Percentiles rank a stretch among this genome's conserved stretches.
Conservation (phyloP, 495 filamentous ascomycete species). For the Astrothelium subdiscretum region DNA sequence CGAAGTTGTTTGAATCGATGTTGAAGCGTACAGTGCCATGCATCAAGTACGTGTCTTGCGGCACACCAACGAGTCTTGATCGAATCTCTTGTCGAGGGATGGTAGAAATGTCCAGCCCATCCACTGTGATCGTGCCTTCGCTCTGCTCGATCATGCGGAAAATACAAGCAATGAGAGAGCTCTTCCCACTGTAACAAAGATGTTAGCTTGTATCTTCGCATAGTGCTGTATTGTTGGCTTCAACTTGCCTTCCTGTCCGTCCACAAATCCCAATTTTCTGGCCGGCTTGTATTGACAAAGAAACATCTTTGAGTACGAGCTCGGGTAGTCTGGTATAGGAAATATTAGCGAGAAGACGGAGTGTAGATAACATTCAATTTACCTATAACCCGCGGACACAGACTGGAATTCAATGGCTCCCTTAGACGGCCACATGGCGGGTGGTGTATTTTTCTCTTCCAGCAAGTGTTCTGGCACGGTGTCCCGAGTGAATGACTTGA, state of each 20-base stretch:
- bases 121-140: slow-evolving; percentile 1
- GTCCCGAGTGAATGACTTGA: slow-evolving; percentile 42
- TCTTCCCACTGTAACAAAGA: slow-evolving; percentile 4
- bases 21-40: slow-evolving; percentile 75
- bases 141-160: slow-evolving; percentile 1
- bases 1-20: slow-evolving; percentile 61
- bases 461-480: slow-evolving; percentile 39
- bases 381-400: slow-evolving; percentile 29
- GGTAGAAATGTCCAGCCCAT: slow-evolving; percentile 6
- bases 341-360: neutral
- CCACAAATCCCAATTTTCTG: slow-evolving; percentile 44
- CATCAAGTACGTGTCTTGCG: slow-evolving; percentile 44
- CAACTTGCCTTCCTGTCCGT: slow-evolving; percentile 17
- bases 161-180: slow-evolving; percentile 3
- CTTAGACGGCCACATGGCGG: slow-evolving; percentile 37
- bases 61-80: slow-evolving; percentile 22
- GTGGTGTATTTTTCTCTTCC: slow-evolving; percentile 28
- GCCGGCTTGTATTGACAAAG: slow-evolving; percentile 39
- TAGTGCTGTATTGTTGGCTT: neutral
- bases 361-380: neutral
- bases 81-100: slow-evolving; percentile 2
- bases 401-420: slow-evolving; percentile 40
- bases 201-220: neutral
- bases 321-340: neutral
- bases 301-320: slow-evolving; percentile 38